Conservation (phyloP, 2,329 filamentous ascomycete species). For the Aspergillus luchuensis region DNA sequence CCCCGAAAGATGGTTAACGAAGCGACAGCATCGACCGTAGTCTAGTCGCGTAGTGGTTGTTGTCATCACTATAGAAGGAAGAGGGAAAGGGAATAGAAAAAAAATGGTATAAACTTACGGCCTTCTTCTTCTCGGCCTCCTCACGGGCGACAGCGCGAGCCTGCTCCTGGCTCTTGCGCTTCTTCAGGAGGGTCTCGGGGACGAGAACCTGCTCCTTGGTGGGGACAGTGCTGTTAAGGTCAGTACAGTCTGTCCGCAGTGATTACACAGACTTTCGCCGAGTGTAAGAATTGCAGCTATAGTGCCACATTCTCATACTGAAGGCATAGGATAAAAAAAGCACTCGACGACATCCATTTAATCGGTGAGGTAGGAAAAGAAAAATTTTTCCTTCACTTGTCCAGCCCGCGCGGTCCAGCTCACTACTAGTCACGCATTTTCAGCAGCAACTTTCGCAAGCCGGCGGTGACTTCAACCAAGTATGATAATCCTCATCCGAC, state of each 20-base stretch:
- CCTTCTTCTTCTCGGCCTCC: conserved; percentile 82
- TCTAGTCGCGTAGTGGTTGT: conserved; percentile 90
- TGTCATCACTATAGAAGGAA: conserved; percentile 71
- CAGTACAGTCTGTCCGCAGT: conserved; percentile 79
- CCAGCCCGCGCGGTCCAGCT: neutral
- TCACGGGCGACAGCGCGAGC: conserved; percentile 84
- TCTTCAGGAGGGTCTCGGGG: conserved; percentile 99
- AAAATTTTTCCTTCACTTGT: conserved; percentile 12
- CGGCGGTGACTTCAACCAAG: conserved; percentile 31
- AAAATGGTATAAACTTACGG: conserved; percentile 63
- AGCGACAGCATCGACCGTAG: conserved; percentile 93
- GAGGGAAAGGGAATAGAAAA: conserved; percentile 15
- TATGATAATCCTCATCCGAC: conserved; percentile 66
- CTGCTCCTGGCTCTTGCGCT: conserved; percentile 99
- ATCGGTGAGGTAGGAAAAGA: conserved; percentile 65
- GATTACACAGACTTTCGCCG: conserved; percentile 68
- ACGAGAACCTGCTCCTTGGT: conserved; percentile 95
- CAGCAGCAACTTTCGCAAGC: conserved; percentile 31
- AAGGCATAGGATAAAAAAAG: conserved; percentile 55
- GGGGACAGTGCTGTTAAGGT: conserved; percentile 76
- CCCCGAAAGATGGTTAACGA: conserved; percentile 62
- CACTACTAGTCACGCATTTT: conserved; percentile 30
- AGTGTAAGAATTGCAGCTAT: conserved; percentile 88
- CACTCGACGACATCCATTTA: conserved; percentile 79
- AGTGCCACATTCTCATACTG: conserved; percentile 88